phyloP scores from a whole-genome alignment of 2,329 filamentous ascomycete genomes.

The Colletotrichum eremochloae region DNA sequence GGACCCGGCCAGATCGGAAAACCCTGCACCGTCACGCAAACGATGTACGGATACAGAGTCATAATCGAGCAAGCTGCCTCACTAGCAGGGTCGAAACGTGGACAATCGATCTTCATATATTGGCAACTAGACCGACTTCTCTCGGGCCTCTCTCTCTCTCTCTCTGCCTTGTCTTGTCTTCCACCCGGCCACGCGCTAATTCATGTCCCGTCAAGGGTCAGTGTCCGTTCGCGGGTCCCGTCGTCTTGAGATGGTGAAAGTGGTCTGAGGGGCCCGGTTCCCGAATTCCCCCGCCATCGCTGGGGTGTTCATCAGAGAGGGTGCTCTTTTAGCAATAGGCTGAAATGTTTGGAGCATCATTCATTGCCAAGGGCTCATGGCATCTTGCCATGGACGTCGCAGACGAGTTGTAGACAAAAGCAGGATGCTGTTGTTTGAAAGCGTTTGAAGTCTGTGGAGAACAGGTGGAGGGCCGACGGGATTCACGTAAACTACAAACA shows the following conservation, averaged over 20 bases:
- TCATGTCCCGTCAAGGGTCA: not conserved
- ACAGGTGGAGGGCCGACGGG: conserved; percentile 6
- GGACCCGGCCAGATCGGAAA: not conserved
- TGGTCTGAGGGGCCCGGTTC: conserved; percentile 19
- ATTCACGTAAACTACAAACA: not conserved
- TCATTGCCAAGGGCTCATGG: conserved; percentile 13
- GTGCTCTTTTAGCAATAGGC: too few relatives aligned
- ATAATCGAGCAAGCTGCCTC: not conserved
- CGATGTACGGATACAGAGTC: not conserved
- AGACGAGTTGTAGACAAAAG: not conserved
- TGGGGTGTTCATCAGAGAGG: not conserved
- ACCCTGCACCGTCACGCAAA: not conserved
- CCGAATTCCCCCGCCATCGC: not conserved
- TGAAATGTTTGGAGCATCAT: not conserved
- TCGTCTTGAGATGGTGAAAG: not conserved
- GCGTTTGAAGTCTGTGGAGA: conserved; percentile 27
- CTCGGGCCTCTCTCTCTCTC: not conserved
- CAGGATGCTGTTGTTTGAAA: conserved; percentile 7
- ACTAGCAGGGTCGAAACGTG: not conserved
- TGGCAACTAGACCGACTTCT: conserved; percentile 30
- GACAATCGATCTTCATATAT: not conserved
- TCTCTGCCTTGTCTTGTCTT: too few relatives aligned
- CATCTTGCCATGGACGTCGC: not conserved
- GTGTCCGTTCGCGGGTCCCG: not conserved
- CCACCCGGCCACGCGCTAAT: too few relatives aligned